Percentiles rank a stretch among this genome's conserved stretches.
These are phyloP conservation scores for Phytopythium ostracodes DNA, from an alignment of 352 stramenopile species.

Conservation along the genomic window DNA sequence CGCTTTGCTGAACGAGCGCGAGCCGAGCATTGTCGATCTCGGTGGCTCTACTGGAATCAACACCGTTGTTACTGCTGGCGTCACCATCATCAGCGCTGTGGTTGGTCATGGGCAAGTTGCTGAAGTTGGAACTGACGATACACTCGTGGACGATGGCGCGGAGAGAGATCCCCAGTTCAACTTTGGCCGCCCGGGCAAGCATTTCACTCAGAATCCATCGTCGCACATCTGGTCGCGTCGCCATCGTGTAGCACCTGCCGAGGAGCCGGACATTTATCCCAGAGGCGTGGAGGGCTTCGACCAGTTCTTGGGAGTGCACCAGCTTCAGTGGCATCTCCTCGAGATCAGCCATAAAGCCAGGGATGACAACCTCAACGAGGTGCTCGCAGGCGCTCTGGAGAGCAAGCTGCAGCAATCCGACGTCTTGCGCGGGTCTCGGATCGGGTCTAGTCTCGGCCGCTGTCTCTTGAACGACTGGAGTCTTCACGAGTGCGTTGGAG, in stretches of 20 bases:
- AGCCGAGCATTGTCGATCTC: background rate
- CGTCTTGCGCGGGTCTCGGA: constrained; percentile 18
- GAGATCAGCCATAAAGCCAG: constrained; percentile 38
- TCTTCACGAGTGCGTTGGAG: constrained; percentile 13
- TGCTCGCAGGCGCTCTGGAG: constrained; percentile 31
- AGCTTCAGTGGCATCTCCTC: constrained; percentile 26
- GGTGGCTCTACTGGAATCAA: too few relatives aligned
- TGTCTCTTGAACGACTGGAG: background rate
- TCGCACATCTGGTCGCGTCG: constrained; percentile 37
- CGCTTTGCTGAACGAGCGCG: constrained; percentile 14
- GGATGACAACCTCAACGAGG: constrained; percentile 34
- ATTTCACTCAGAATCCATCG: constrained; percentile 51
- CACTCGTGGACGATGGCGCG: constrained; percentile 25
- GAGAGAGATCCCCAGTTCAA: constrained; percentile 34
- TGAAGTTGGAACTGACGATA: background rate
- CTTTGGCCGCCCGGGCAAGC: constrained; percentile 56
- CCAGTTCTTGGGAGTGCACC: constrained; percentile 40
- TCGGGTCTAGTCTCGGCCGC: background rate
- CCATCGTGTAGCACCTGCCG: constrained; percentile 46
- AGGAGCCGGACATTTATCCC: constrained; percentile 62
- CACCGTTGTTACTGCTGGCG: background rate
- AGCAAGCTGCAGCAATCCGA: constrained; percentile 31
- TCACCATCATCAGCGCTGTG: background rate
- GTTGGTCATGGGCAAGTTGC: background rate
- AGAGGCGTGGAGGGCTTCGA: constrained; percentile 31